Percentiles rank a stretch among this genome's conserved stretches.
Conservation (phyloP, 2,329 filamentous ascomycete genomes). For the Phyllosticta citriasiana region DNA sequence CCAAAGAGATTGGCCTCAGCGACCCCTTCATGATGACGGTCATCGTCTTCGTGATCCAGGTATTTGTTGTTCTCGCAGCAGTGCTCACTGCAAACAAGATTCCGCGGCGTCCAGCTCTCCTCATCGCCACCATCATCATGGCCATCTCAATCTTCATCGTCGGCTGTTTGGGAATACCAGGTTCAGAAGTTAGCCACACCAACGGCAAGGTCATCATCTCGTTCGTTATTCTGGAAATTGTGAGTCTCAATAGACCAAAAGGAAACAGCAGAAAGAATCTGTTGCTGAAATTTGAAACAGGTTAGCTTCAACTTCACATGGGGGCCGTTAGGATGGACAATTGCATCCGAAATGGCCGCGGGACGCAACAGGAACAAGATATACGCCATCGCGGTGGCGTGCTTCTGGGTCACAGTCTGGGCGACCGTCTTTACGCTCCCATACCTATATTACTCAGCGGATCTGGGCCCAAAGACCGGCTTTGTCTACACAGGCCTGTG, state of each 20-base stretch:
- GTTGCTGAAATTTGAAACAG: no score
- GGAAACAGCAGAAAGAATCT: no score
- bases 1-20: conserved; percentile 31
- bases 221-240: conserved; percentile 34
- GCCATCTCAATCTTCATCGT: conserved; percentile 32
- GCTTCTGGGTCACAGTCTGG: conserved; percentile 27
- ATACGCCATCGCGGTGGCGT: conserved; percentile 32
- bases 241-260: no score
- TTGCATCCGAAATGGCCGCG: conserved; percentile 38
- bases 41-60: conserved; percentile 35
- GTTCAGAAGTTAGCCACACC: conserved; percentile 17
- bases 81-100: conserved; percentile 34
- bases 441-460: conserved; percentile 6
- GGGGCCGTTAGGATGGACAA: conserved; percentile 34
- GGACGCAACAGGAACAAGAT: conserved; percentile 41
- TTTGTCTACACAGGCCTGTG: conserved; percentile 8
- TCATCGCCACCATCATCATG: conserved; percentile 32
- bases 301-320: conserved; percentile 36
- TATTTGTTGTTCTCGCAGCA: conserved; percentile 31
- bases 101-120: conserved; percentile 29
- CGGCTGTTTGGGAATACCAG: conserved; percentile 32
- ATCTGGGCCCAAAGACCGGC: conserved; percentile 6
- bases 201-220: conserved; percentile 32
- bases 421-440: conserved; percentile 6
- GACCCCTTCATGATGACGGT: conserved; percentile 35